Base-by-base conservation (phyloP, 257 asterid species). In the Penstemon barbatus region DNA sequence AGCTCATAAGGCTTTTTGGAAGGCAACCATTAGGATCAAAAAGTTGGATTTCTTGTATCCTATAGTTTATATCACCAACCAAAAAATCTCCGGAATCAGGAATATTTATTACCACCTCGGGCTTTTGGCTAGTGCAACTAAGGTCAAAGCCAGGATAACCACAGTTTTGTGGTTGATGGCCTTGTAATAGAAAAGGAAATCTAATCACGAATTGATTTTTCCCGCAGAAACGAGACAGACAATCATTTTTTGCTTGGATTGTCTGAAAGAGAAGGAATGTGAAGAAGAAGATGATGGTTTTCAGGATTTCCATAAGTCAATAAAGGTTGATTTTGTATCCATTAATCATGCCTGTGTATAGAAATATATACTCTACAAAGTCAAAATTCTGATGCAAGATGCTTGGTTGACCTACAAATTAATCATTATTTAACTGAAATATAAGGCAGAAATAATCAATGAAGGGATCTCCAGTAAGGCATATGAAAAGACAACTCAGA, bases 1-100 rank as follows among this genome's bases (percentile, higher is more conserved):
- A 66, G 63, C 36, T 25, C 59, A 87, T 8, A 3, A 89, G 84
- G 5, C 85, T 73, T 1, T 45, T 9, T 1, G 92, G 92, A 11
- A 89, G 88, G 84, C 98, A 89, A 13, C 41, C 56, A 6, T 61
- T 43, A 6, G 90, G 82, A 68, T 92, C 97, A 3, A 77, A 71
- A 64, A 92, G 83, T 37, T 50, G 73, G 73, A 92, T 75, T 57
- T 81, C 83, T 67, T 87, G 97, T 36, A 58, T 57, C 8, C 42
- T 74, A 51, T 89, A 92, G 75, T 86, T 57, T 50, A 89, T 82
- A 25, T 67, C 52, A 0, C 92, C 86, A 4, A 92, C 89, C 2
- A 25, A 65, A 41, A 83, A 86, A 44, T 80, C 79, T 2, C 92
- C 97, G 0, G 87, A 84, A 44, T 69, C 3, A 1, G 91, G 91